phyloP scores from a whole-genome alignment of 2,329 filamentous ascomycete species.

The Colletotrichum horii region DNA sequence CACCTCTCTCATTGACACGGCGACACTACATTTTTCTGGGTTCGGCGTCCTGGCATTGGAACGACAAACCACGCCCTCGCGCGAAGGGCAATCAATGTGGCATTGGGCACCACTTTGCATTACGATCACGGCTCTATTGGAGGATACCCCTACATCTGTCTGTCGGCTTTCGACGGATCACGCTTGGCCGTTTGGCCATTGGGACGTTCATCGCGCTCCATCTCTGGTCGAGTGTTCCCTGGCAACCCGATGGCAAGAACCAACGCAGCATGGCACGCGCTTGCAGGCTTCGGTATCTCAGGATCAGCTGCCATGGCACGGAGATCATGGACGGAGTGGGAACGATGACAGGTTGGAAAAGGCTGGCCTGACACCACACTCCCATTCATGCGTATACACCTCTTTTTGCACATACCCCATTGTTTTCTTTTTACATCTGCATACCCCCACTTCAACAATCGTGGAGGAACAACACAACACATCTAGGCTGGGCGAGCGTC shows the following conservation, averaged over 20 bases:
- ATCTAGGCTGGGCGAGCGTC: slow-evolving; percentile 9
- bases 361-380: slow-evolving; percentile 20
- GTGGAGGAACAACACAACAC: slow-evolving; percentile 11
- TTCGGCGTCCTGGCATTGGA: slow-evolving; percentile 19
- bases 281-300: background rate
- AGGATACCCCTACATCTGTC: slow-evolving; percentile 16
- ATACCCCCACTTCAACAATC: slow-evolving; percentile 21
- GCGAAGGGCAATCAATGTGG: slow-evolving; percentile 19
- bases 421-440: slow-evolving; percentile 6
- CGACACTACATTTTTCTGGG: slow-evolving; percentile 15
- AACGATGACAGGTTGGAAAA: slow-evolving; percentile 11
- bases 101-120: slow-evolving; percentile 20
- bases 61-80: slow-evolving; percentile 19
- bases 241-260: background rate
- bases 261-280: background rate
- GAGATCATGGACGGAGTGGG: background rate
- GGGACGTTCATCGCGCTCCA: background rate
- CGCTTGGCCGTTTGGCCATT: background rate
- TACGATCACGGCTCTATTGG: slow-evolving; percentile 18
- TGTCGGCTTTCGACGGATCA: background rate
- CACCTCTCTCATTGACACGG: slow-evolving; percentile 31
- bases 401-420: slow-evolving; percentile 20
- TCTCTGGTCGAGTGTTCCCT: background rate
- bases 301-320: background rate
- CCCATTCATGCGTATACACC: slow-evolving; percentile 21